Base-by-base conservation (phyloP, 2,329 filamentous ascomycete genomes). In the Thermoascus crustaceus region DNA sequence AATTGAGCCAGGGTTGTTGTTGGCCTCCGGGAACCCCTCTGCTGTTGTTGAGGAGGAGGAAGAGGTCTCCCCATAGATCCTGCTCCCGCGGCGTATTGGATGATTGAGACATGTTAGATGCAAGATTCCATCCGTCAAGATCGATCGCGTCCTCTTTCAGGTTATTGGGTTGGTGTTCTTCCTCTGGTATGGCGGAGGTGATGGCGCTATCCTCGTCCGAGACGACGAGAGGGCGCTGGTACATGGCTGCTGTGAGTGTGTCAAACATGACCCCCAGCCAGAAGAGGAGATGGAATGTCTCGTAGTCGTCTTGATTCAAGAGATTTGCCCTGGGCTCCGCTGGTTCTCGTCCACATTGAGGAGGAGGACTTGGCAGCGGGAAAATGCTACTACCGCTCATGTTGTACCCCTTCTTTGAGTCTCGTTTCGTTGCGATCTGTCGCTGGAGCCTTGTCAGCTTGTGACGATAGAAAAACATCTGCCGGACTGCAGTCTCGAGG, bases 241-340 rank as follows among this genome's bases (percentile, higher is more conserved):
- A 63, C 61, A 77, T 72, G 1, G 71, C 71, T 0, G 73, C 66
- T 0, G 69, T 73, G 6, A 76, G 52, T 0, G 73, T 76, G 45
- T 77, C 73, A 31, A 75, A 72, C 73, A 77, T 77, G 30, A 76
- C 59, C 0, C 68, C 70, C 10, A 78, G 56, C 74, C 74, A 78
- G 46, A 72, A 76, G 2, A 77, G 47, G 7, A 77, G 53, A 8
- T 70, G 63, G 17, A 77, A 59, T 0, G 74, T 76, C 7, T 64
- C 55, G 11, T 55, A 54, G 50, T 68, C 55, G 11, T 61, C 55
- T 18, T 47, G 38, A 27, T 51, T 54, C 8, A 62, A 44, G 55
- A 36, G 20, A 27, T 32, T 32, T 25, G 9, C 29, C 29, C 5
- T 36, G 37, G 18, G 26, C 14, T 29, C 14, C 10, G 26, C 13